Evolutionary conservation across 371 early-diverging fungal species (phyloP).

Genomic region (Mucor irregularis): DNA sequence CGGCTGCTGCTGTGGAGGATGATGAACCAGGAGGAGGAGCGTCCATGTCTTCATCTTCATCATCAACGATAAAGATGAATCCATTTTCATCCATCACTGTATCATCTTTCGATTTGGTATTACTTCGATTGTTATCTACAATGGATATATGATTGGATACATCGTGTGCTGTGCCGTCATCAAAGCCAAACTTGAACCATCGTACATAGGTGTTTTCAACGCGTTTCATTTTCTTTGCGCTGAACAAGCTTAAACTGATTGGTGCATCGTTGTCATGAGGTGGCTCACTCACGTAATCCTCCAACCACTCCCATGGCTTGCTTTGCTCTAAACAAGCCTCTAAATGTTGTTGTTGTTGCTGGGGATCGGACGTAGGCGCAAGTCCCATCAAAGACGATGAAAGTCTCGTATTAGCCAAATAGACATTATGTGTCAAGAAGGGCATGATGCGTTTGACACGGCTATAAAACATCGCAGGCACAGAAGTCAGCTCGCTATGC

Average conservation of each 20-base stretch:
- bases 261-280: slow-evolving; percentile 52
- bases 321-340: slow-evolving; percentile 47
- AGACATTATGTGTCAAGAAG: slow-evolving; percentile 60
- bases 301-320: slow-evolving; percentile 68
- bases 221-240: slow-evolving; percentile 37
- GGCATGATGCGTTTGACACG: slow-evolving; percentile 62
- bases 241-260: slow-evolving; percentile 39
- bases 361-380: slow-evolving; percentile 24
- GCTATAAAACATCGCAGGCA: slow-evolving; percentile 57
- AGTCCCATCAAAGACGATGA: slow-evolving; percentile 32
- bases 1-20: no score
- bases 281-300: slow-evolving; percentile 53
- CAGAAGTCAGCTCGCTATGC: slow-evolving; percentile 39
- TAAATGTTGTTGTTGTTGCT: slow-evolving; percentile 45
- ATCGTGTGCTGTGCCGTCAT: slow-evolving; percentile 1
- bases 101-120: slow-evolving; percentile 4
- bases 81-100: slow-evolving; percentile 10
- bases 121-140: slow-evolving; percentile 2
- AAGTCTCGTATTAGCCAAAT: slow-evolving; percentile 45
- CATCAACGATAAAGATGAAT: slow-evolving; percentile 18
- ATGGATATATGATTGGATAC: neutral
- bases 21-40: no score
- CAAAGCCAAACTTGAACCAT: slow-evolving; percentile 50
- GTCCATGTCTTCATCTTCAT: slow-evolving; percentile 9
- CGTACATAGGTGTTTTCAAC: slow-evolving; percentile 39